Evolutionary conservation across 176 grass and related monocot genomes (phyloP), one percentile per base, ranked within the genome.

Genomic region (Cocos nucifera): DNA sequence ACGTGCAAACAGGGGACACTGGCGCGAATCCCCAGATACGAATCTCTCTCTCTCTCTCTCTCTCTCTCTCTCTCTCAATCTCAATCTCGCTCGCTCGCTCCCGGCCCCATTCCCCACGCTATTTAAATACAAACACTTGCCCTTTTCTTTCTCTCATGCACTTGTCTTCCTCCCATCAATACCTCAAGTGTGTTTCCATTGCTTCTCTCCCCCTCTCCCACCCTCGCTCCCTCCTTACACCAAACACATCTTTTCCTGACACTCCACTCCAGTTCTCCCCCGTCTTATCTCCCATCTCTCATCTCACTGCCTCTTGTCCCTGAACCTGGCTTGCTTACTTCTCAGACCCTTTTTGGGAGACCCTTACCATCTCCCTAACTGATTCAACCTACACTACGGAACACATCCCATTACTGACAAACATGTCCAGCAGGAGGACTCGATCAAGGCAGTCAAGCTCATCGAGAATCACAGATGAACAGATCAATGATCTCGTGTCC

Each of bases 401-500:
- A 12, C 35, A 14, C 35, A 12, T 14, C 35, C 35, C 35, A 44
- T 44, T 44, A 44, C 2, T 44, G 35, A 44, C 35, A 25, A 49
- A 29, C 49, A 81, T 81, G 83, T 81, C 83, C 22, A 71, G 63
- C 22, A 51, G 78, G 54, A 73, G 69, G 17, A 59, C 65, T 4
- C 54, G 71, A 51, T 59, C 72, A 35, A 19, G 62, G 66, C 20
- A 71, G 17, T 64, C 78, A 27, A 73, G 16, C 17, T 49, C 29
- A 20, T n/a, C 69, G 19, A 48, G 69, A 58, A 64, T 78, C 50
- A 71, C 64, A 0, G 81, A 71, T 16, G 76, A 75, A 16, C 59
- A 79, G 19, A 84, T 79, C 29, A 68, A 67, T 15, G 75, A 83
- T 23, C 79, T 82, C 16, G 19, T 77, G 8, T 79, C 85, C 17